Percentiles rank a stretch among this genome's conserved stretches.
These are phyloP conservation scores for Nasturtium officinale DNA, from an alignment of 345 rosid genomes.

Conservation along the genomic window DNA sequence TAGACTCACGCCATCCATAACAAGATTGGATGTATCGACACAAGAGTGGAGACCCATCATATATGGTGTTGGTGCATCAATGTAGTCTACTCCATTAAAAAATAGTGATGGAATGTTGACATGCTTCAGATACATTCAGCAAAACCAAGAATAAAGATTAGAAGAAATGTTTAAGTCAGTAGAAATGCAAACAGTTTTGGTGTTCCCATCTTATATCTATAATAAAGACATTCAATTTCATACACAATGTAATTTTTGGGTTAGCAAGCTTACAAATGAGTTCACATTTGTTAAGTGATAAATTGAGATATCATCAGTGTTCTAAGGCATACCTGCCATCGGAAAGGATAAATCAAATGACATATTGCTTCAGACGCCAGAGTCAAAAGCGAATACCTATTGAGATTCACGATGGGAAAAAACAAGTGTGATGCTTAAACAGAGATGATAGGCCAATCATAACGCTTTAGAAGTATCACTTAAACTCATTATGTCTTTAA, in stretches of 20 bases:
- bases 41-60: slow-evolving; percentile 99
- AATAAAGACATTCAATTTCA: slow-evolving; percentile 14
- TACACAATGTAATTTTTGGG: slow-evolving; percentile 9
- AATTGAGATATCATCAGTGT: slow-evolving; percentile 27
- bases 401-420: slow-evolving; percentile 28
- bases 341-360: slow-evolving; percentile 94
- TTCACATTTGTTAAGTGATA: slow-evolving; percentile 15
- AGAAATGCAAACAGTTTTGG: too few species aligned
- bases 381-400: slow-evolving; percentile 92
- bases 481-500: slow-evolving; percentile 12
- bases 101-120: slow-evolving; percentile 99
- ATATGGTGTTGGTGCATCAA: slow-evolving; percentile 99
- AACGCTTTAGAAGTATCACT: not conserved
- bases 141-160: slow-evolving; percentile 45
- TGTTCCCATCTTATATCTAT: slow-evolving; percentile 13
- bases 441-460: not conserved
- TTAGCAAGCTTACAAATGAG: slow-evolving; percentile 22
- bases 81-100: slow-evolving; percentile 99
- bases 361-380: slow-evolving; percentile 92
- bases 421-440: slow-evolving; percentile 23
- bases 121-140: slow-evolving; percentile 83
- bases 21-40: slow-evolving; percentile 82
- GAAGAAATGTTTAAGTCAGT: slow-evolving; percentile 23
- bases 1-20: slow-evolving; percentile 96
- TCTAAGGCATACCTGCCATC: slow-evolving; percentile 80